Percentiles rank a stretch among this genome's conserved stretches.
These are phyloP conservation scores for Amanita pallidorosea DNA, from an alignment of 768 basidiomycete species.

Conservation along the genomic window DNA sequence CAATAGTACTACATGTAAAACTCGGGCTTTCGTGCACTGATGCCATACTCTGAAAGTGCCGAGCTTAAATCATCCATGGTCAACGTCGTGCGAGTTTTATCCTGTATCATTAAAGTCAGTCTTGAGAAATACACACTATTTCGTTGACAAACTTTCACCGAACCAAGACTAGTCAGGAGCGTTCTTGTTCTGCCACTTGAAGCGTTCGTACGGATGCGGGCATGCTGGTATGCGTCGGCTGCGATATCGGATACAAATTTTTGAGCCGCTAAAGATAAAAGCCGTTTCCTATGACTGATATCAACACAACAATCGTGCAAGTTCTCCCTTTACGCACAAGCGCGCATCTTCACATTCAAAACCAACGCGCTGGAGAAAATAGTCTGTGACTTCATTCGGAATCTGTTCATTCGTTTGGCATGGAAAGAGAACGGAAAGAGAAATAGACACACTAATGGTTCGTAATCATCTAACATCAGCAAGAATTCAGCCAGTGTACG, in stretches of 20 bases:
- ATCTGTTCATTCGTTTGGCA: constrained; percentile 40
- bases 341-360: constrained; percentile 94
- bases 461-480: constrained; percentile 93
- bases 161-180: constrained; percentile 44
- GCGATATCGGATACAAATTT: constrained; percentile 98
- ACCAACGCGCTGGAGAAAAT: constrained; percentile 91
- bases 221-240: constrained; percentile 94
- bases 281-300: constrained; percentile 59
- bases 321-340: constrained; percentile 36
- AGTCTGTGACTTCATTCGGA: constrained; percentile 95
- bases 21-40: constrained; percentile 88
- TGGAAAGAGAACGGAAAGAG: not conserved
- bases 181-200: constrained; percentile 59
- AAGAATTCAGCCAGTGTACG: constrained; percentile 87
- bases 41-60: constrained; percentile 92
- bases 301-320: not conserved
- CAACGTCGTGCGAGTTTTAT: constrained; percentile 85
- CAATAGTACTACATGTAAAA: constrained; percentile 59
- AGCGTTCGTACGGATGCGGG: constrained; percentile 88
- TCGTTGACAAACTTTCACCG: constrained; percentile 42
- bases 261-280: constrained; percentile 91
- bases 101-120: constrained; percentile 27
- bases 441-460: constrained; percentile 63
- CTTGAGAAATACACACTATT: not conserved
- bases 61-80: constrained; percentile 96